phyloP scores from a whole-genome alignment of 257 asterid genomes.

The Apocynum venetum region DNA sequence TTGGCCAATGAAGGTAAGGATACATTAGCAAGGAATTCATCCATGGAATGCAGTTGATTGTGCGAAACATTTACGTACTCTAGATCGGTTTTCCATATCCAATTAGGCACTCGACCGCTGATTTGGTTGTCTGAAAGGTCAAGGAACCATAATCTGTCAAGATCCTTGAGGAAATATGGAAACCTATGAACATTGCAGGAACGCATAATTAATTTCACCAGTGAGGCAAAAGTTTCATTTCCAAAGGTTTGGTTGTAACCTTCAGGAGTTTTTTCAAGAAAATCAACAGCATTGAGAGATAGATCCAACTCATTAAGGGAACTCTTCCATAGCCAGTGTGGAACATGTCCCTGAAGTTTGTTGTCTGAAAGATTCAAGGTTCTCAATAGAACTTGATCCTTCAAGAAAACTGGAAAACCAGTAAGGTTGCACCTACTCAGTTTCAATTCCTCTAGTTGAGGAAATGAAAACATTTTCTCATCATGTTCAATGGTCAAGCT shows the following conservation, averaged over 20 bases:
- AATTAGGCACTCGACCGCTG: conserved; percentile 45
- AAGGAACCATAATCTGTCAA: conserved; percentile 29
- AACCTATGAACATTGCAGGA: neutral
- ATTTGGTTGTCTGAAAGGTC: conserved; percentile 47
- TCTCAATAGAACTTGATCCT: conserved; percentile 12
- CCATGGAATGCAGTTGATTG: conserved; percentile 31
- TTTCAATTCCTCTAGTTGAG: neutral
- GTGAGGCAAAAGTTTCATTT: neutral
- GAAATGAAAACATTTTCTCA: neutral
- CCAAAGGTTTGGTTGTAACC: neutral
- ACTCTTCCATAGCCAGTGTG: neutral
- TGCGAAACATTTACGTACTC: conserved; percentile 42
- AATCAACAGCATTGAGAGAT: neutral
- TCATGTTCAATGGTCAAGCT: conserved; percentile 10
- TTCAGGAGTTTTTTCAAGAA: conserved; percentile 24
- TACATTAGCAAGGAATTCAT: conserved; percentile 35
- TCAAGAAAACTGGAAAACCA: neutral
- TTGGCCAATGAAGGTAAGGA: conserved; percentile 30
- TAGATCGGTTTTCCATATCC: conserved; percentile 45
- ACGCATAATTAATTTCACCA: neutral
- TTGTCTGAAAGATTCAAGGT: conserved; percentile 27
- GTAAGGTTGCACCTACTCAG: neutral
- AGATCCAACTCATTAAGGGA: neutral
- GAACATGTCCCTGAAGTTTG: conserved; percentile 28
- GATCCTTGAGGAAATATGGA: conserved; percentile 21